Percentiles rank a stretch among this genome's conserved stretches.
These are phyloP conservation scores for Geotrichum macrosporum DNA, from an alignment of 1,139 yeast species.

Conservation along the genomic window DNA sequence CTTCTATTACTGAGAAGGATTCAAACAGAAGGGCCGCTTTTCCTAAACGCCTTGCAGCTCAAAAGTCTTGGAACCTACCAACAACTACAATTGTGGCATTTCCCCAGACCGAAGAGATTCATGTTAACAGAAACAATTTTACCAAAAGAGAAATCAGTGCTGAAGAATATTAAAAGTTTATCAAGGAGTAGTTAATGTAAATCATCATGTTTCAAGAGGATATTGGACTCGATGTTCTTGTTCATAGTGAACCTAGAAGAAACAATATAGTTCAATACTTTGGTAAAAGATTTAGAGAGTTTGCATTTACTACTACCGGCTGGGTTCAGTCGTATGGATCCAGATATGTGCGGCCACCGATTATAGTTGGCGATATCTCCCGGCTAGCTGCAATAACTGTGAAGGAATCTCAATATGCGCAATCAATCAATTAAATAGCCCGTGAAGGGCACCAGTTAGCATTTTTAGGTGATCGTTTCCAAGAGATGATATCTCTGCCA, in stretches of 20 bases:
- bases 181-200: constrained; percentile 89
- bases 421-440: constrained; percentile 91
- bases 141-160: constrained; percentile 92
- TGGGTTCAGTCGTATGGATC: constrained; percentile 99
- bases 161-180: constrained; percentile 92
- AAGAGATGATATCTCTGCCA: constrained; percentile 93
- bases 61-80: constrained; percentile 91
- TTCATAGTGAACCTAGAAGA: constrained; percentile 99
- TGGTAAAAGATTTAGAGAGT: constrained; percentile 97
- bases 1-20: constrained; percentile 66
- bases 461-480: constrained; percentile 99
- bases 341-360: constrained; percentile 99
- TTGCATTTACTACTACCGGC: constrained; percentile 97
- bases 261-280: constrained; percentile 99
- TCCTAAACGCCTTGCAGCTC: constrained; percentile 80
- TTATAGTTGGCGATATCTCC: constrained; percentile 97
- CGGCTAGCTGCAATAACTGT: constrained; percentile 98
- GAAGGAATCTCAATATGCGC: constrained; percentile 98
- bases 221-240: constrained; percentile 93
- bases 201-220: constrained; percentile 99
- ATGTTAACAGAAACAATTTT: constrained; percentile 97
- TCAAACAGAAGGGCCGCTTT: constrained; percentile 77
- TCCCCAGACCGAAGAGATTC: constrained; percentile 99
- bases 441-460: constrained; percentile 99
- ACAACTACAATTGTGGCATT: constrained; percentile 99